Percentiles rank a stretch among this genome's conserved stretches.
Evolutionary conservation across 805 yeast species (phyloP).

Genomic region (Candida loeiensis): DNA sequence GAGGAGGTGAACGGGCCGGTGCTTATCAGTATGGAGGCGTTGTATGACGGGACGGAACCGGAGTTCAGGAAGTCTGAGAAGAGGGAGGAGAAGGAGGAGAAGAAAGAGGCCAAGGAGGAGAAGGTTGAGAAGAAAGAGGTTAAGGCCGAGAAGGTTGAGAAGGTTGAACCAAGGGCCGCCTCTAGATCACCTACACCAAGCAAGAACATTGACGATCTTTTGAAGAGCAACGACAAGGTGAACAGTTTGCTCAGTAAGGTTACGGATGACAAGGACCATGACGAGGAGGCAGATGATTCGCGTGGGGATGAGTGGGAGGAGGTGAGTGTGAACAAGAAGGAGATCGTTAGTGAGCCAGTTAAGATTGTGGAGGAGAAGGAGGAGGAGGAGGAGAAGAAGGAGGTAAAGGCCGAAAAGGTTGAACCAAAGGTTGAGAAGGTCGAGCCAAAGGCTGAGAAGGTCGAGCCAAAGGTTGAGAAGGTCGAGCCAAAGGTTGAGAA

Average conservation of each 20-base stretch:
- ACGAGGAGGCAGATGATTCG: slow-evolving; percentile 25
- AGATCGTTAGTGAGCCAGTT: slow-evolving; percentile 16
- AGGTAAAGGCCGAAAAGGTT: too few relatives aligned
- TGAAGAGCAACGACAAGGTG: slow-evolving; percentile 36
- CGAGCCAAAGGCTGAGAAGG: slow-evolving; percentile 8
- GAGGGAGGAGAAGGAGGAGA: slow-evolving; percentile 18
- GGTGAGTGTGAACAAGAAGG: slow-evolving; percentile 15
- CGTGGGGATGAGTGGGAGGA: slow-evolving; percentile 42
- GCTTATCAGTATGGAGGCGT: slow-evolving; percentile 66
- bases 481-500: slow-evolving; percentile 17
- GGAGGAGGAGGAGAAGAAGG: slow-evolving; percentile 15
- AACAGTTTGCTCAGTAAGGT: slow-evolving; percentile 35
- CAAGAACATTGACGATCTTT: slow-evolving; percentile 34
- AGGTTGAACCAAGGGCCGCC: not conserved
- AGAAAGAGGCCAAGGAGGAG: slow-evolving; percentile 14
- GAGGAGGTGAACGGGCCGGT: slow-evolving; percentile 80
- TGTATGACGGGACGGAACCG: slow-evolving; percentile 74
- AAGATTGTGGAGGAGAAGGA: slow-evolving; percentile 16
- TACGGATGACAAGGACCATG: slow-evolving; percentile 37
- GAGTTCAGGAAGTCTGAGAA: slow-evolving; percentile 33
- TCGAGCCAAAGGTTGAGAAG: slow-evolving; percentile 7
- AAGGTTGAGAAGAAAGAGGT: slow-evolving; percentile 15
- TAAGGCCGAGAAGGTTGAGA: slow-evolving; percentile 11
- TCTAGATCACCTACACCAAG: slow-evolving; percentile 10
- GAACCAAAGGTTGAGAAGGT: slow-evolving; percentile 13